Evolutionary conservation across 2,329 filamentous ascomycete species (phyloP).

Genomic region (Aspergillus amoenus): DNA sequence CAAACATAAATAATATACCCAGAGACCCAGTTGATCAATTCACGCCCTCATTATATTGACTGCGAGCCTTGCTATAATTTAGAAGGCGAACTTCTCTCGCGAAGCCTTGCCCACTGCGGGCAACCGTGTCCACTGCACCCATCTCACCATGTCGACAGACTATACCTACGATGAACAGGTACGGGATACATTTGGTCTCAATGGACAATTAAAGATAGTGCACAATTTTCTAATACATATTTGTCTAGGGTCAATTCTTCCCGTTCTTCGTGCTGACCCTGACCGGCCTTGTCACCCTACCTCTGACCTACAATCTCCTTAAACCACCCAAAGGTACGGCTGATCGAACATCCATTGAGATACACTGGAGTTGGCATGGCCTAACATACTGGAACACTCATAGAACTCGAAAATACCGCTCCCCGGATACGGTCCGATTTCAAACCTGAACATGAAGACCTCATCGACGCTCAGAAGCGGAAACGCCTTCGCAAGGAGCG

Average conservation of each 20-base stretch:
- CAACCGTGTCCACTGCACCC: constrained; percentile 32
- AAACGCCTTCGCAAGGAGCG: constrained; percentile 89
- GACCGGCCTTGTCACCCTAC: constrained; percentile 80
- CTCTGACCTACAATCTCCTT: constrained; percentile 84
- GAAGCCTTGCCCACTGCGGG: constrained; percentile 29
- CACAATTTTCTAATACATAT: neutral
- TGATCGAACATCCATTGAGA: neutral
- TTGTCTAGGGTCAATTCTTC: constrained; percentile 83
- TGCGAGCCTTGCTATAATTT: neutral
- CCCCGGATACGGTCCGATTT: constrained; percentile 80
- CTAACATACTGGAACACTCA: neutral
- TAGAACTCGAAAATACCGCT: constrained; percentile 74
- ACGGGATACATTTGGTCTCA: neutral
- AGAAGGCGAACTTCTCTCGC: constrained; percentile 9
- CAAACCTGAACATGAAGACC: constrained; percentile 75
- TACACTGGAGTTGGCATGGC: neutral
- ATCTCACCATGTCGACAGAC: constrained; percentile 70
- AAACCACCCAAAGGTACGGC: constrained; percentile 67
- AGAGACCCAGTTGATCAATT: neutral
- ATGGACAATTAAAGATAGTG: neutral
- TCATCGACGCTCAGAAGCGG: constrained; percentile 78
- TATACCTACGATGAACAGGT: constrained; percentile 98
- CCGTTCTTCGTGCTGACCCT: constrained; percentile 97
- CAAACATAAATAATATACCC: neutral
- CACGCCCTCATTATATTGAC: neutral